Base-by-base conservation (phyloP, 352 stramenopile species). In the Phytophthora tubulina region DNA sequence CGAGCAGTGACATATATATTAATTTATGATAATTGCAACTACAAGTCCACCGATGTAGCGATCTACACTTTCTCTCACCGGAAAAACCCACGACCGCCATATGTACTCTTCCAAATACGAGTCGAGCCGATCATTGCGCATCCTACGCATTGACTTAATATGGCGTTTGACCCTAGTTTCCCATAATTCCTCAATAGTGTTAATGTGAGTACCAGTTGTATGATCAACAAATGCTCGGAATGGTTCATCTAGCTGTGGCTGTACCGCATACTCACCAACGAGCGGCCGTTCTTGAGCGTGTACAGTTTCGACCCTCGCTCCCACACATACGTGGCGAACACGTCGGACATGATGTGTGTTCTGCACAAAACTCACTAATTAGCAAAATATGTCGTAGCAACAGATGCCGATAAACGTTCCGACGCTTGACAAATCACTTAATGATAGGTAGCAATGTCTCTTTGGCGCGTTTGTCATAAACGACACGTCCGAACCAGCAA, bases 41-140 rank as follows among this genome's bases (percentile, higher is more conserved):
- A 62, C 31, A 30, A 62, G 9, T 4, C 56, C 56, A 48, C 14
- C n/a, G 39, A 69, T 69, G 51, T 41, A 69, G 5, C 33, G 3
- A 31, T 38, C 62, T 27, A 15, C 14, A 13, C 3, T 55, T 0
- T 27, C 10, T 35, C 39, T 53, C 9, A 13, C 15, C 15, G 60
- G 50, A 13, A 64, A 63, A 51, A 63, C 44, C 63, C 54, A 71
- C 2, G 63, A 63, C 8, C 63, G 45, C 63, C 45, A 71, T 45
- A 71, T 63, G 38, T 59, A 64, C 27, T 71, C 41, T 9, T 64
- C 52, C 6, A 63, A 17, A 30, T 71, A 64, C 10, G 21, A 30
- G 31, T 60, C 45, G 0, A 71, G 54, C 0, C n/a, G 17, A 3
- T 63, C 33, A 2, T 60, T 53, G 2, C 2, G 7, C 27, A 64